phyloP scores from a whole-genome alignment of 306 rosid genomes.

The Acmispon strigosus region DNA sequence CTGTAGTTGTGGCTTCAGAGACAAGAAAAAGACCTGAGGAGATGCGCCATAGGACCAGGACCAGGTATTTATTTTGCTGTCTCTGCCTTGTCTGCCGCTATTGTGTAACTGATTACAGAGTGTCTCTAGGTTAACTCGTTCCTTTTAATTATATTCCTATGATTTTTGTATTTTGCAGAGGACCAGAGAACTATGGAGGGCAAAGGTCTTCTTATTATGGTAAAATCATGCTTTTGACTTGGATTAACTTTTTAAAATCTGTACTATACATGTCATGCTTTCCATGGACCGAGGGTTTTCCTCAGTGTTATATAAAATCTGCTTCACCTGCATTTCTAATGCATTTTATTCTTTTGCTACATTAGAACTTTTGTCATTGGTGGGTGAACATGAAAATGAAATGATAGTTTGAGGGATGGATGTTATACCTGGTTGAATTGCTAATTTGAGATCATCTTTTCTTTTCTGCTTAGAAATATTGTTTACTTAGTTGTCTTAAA shows the following conservation, averaged over 20 bases:
- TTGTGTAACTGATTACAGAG: neutral
- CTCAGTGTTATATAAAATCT: neutral
- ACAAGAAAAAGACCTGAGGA: constrained; percentile 96
- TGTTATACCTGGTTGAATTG: neutral
- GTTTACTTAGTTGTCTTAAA: neutral
- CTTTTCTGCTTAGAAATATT: neutral
- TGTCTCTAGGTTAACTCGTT: neutral
- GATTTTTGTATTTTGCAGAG: constrained; percentile 39
- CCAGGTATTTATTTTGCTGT: constrained; percentile 39
- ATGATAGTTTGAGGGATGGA: neutral
- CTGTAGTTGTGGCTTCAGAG: constrained; percentile 92
- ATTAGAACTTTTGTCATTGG: neutral
- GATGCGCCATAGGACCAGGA: constrained; percentile 75
- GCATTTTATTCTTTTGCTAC: neutral
- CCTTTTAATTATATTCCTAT: constrained; percentile 10
- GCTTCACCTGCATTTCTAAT: neutral
- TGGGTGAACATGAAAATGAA: neutral
- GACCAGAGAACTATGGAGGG: constrained; percentile 59
- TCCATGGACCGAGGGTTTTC: neutral
- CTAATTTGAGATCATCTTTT: neutral
- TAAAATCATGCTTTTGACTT: constrained; percentile 17
- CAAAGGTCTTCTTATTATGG: constrained; percentile 75
- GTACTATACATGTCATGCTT: neutral
- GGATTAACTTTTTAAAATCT: neutral
- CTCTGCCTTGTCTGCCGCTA: neutral